Conservation (phyloP, 345 rosid genomes). For the Salix koriyanagi region DNA sequence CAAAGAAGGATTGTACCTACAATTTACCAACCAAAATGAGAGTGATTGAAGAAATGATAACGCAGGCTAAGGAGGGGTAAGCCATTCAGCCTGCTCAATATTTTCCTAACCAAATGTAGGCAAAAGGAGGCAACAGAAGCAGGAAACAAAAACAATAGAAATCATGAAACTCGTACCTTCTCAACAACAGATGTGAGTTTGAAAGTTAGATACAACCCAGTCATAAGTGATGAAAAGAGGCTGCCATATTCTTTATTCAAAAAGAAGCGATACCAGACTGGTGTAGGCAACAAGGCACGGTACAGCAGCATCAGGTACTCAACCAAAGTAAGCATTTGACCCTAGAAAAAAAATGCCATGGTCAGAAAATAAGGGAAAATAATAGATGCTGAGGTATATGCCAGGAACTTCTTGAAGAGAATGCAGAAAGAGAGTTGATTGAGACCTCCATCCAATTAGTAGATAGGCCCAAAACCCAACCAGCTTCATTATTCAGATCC, state of each 20-base stretch:
- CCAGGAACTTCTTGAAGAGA: background rate
- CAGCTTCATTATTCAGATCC: background rate
- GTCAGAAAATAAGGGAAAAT: conserved; percentile 6
- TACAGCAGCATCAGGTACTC: conserved; percentile 69
- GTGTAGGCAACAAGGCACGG: conserved; percentile 74
- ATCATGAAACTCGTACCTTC: conserved; percentile 40
- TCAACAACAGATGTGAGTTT: conserved; percentile 78
- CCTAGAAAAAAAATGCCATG: conserved; percentile 36
- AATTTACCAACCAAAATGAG: background rate
- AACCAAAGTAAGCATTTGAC: conserved; percentile 71
- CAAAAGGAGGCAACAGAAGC: background rate
- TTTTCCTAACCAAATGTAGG: background rate
- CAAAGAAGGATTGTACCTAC: conserved; percentile 86
- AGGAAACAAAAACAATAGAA: background rate
- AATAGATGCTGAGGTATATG: background rate
- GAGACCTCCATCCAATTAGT: background rate
- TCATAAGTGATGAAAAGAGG: conserved; percentile 80
- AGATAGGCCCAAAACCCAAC: background rate
- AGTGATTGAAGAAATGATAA: background rate
- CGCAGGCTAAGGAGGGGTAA: background rate
- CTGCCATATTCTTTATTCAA: conserved; percentile 81
- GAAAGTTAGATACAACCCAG: conserved; percentile 71
- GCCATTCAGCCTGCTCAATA: background rate
- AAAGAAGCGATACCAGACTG: conserved; percentile 90
- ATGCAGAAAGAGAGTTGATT: background rate